Base-by-base conservation (phyloP, 2,329 filamentous ascomycete species). In the Dactylellina sp. region DNA sequence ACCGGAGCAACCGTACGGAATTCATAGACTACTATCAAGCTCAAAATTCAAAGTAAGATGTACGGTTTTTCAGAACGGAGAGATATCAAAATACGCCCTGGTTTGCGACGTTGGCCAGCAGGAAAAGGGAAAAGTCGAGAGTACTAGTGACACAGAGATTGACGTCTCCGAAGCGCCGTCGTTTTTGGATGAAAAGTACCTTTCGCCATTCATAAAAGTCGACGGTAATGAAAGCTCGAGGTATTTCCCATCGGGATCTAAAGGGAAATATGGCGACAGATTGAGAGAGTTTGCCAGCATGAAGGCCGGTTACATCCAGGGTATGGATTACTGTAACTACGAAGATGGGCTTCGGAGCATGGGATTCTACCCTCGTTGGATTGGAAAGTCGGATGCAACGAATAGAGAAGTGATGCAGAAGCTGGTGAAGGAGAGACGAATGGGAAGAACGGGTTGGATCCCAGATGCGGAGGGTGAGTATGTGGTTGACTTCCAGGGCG, bases 131-230 rank as follows among this genome's bases (percentile, higher is more conserved):
- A 16, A 20, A 4, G 39, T 16, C 3, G 42, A 7, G 12, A 24
- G 6, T 9, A 5, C 16, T 4, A 9, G 16, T 42, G 3, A 20
- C 28, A 7, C 20, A 16, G 35, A 22, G 2, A n/a, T 55, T 16
- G 6, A 39, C 12, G 16, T 55, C 2, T 39, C 32, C 35, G 16
- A 18, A 1, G 16, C 1, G 14, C 50, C 50, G 14, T 39, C 50
- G 16, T 40, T 55, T 9, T 11, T 55, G 32, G 50, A 55, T 28
- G 50, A 55, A 40, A 55, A 55, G 50, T 55, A 40, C 50, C 24
- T 55, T 11, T 55, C 50, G n/a, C 50, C 50, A 11, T 55, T 22
- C 16, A 20, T 25, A 16, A 40, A 55, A 24, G 7, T 39, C 16
- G 28, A 40, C 1, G 35, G 7, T 4, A 18, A 6, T 16, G 12